Evolutionary conservation across 2,329 filamentous ascomycete species (phyloP).

Genomic region (Colletotrichum camelliae): DNA sequence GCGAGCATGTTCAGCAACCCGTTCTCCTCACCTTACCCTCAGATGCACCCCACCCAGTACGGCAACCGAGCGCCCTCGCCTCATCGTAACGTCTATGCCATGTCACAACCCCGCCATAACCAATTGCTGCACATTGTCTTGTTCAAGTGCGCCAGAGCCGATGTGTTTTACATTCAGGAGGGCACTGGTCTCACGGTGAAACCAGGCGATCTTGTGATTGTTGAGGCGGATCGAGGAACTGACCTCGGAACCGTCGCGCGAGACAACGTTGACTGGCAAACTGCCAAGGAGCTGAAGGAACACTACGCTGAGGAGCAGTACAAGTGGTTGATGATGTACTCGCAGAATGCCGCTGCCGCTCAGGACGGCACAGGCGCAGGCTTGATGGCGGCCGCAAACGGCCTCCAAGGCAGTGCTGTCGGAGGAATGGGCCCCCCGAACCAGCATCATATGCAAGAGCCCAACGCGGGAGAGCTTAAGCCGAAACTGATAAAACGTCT

Average conservation of each 20-base stretch:
- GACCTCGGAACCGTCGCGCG: slow-evolving; percentile 93
- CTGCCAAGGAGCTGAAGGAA: slow-evolving; percentile 87
- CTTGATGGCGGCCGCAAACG: slow-evolving; percentile 67
- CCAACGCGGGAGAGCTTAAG: slow-evolving; percentile 78
- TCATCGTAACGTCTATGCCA: slow-evolving; percentile 65
- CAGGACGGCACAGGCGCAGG: slow-evolving; percentile 67
- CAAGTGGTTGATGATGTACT: slow-evolving; percentile 99
- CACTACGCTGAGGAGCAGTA: slow-evolving; percentile 95
- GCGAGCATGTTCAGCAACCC: slow-evolving; percentile 44
- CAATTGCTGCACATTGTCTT: slow-evolving; percentile 86
- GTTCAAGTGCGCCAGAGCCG: slow-evolving; percentile 95
- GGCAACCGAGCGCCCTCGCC: slow-evolving; percentile 62
- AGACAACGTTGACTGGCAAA: slow-evolving; percentile 85
- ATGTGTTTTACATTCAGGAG: slow-evolving; percentile 97
- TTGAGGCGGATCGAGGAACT: slow-evolving; percentile 94
- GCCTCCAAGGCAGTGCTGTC: slow-evolving; percentile 72
- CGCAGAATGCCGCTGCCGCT: slow-evolving; percentile 72
- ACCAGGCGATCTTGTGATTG: slow-evolving; percentile 92
- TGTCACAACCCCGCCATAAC: slow-evolving; percentile 66
- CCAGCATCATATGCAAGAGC: slow-evolving; percentile 76
- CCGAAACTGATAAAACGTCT: slow-evolving; percentile 97
- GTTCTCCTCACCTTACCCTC: slow-evolving; percentile 52
- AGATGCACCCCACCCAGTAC: slow-evolving; percentile 46
- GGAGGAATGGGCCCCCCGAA: slow-evolving; percentile 80
- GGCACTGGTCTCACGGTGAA: slow-evolving; percentile 91